Conservation (phyloP, 208 protist genomes). For the Leishmania aethiopica region DNA sequence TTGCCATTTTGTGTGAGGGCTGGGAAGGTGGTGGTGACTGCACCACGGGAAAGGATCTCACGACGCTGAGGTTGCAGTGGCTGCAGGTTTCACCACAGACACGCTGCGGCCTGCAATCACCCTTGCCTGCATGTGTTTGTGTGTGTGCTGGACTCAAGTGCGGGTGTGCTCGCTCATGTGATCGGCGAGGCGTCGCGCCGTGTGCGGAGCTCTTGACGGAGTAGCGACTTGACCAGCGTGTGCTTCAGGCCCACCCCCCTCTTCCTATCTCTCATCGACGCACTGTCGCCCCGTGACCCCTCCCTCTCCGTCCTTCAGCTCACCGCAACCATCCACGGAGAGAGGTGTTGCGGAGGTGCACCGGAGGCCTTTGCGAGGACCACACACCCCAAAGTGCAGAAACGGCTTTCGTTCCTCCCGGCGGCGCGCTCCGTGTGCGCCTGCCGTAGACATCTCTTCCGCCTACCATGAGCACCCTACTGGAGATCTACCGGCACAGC, state of each 20-base stretch:
- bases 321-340: neutral
- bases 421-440: neutral
- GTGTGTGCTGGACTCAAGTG: neutral
- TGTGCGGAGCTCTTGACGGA: neutral
- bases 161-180: neutral
- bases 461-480: constrained; percentile 53
- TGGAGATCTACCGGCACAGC: constrained; percentile 66
- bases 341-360: neutral
- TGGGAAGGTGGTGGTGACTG: neutral
- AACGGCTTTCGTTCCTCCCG: neutral
- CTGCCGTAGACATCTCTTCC: neutral
- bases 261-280: neutral
- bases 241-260: neutral
- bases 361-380: neutral
- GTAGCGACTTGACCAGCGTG: neutral
- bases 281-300: neutral
- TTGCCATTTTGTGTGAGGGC: neutral
- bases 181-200: neutral
- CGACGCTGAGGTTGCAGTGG: neutral
- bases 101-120: neutral
- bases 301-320: neutral
- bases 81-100: neutral
- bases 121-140: neutral
- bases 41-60: neutral
- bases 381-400: neutral